These are phyloP conservation scores for Rhypophila decipiens DNA, from an alignment of 495 filamentous ascomycete genomes.

Conservation along the genomic window DNA sequence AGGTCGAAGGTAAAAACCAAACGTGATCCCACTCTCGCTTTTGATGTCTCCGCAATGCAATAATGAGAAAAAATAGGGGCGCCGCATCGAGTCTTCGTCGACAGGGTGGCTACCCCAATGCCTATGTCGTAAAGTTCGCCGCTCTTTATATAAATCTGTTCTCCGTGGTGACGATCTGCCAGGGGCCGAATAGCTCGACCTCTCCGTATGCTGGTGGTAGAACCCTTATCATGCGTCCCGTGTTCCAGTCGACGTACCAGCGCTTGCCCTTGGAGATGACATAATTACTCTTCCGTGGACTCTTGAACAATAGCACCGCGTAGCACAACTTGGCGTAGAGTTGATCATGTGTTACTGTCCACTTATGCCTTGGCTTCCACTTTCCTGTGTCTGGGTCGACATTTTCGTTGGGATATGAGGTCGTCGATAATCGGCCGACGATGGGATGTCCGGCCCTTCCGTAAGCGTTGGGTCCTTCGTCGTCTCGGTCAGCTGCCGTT, in stretches of 20 bases:
- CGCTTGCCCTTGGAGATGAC: slow-evolving; percentile 39
- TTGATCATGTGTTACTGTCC: slow-evolving; percentile 44
- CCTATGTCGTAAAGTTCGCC: background rate
- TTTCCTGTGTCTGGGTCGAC: slow-evolving; percentile 37
- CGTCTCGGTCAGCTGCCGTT: slow-evolving; percentile 7
- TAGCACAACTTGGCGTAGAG: slow-evolving; percentile 50
- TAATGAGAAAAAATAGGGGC: background rate
- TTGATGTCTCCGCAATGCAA: background rate
- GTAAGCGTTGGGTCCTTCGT: slow-evolving; percentile 5
- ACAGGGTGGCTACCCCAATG: background rate
- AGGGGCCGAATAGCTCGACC: slow-evolving; percentile 28
- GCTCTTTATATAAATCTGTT: slow-evolving; percentile 23
- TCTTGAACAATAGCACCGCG: slow-evolving; percentile 38
- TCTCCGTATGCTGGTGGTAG: slow-evolving; percentile 36
- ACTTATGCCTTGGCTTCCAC: slow-evolving; percentile 42
- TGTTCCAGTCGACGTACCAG: slow-evolving; percentile 44
- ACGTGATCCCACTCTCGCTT: too few species aligned
- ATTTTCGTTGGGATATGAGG: slow-evolving; percentile 28
- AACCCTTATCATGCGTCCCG: slow-evolving; percentile 35
- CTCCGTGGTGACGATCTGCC: slow-evolving; percentile 28
- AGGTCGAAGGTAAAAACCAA: too few species aligned
- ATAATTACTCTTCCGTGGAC: slow-evolving; percentile 40
- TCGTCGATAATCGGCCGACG: slow-evolving; percentile 22
- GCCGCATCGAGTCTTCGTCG: background rate
- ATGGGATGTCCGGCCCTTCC: slow-evolving; percentile 11